Evolutionary conservation across 306 rosid species (phyloP).

Genomic region (Gynostemma pentaphyllum): DNA sequence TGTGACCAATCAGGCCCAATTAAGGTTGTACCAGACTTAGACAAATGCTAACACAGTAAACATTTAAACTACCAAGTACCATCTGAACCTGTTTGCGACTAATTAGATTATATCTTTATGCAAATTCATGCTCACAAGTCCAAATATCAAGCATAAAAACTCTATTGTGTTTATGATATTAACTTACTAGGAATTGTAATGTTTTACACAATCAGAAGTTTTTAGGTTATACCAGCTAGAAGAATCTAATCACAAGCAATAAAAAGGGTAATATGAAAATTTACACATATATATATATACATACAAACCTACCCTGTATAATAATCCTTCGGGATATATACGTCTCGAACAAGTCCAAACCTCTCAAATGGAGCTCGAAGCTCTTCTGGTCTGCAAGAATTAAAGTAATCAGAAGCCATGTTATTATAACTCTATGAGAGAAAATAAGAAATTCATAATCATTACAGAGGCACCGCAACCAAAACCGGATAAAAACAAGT

Average conservation of each 20-base stretch:
- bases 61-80: background rate
- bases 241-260: background rate
- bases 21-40: background rate
- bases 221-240: background rate
- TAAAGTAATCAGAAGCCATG: background rate
- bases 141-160: background rate
- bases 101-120: background rate
- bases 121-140: background rate
- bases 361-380: conserved; percentile 81
- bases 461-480: background rate
- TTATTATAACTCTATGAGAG: background rate
- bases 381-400: conserved; percentile 57
- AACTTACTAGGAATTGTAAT: background rate
- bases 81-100: background rate
- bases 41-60: background rate
- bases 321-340: conserved; percentile 90
- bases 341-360: conserved; percentile 87
- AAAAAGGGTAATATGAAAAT: background rate
- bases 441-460: background rate
- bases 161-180: background rate
- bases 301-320: conserved; percentile 65
- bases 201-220: background rate
- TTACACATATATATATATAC: no score
- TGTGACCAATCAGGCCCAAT: background rate
- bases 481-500: background rate